These are phyloP conservation scores for Cucumis hystrix DNA, from an alignment of 306 rosid genomes.

Conservation along the genomic window DNA sequence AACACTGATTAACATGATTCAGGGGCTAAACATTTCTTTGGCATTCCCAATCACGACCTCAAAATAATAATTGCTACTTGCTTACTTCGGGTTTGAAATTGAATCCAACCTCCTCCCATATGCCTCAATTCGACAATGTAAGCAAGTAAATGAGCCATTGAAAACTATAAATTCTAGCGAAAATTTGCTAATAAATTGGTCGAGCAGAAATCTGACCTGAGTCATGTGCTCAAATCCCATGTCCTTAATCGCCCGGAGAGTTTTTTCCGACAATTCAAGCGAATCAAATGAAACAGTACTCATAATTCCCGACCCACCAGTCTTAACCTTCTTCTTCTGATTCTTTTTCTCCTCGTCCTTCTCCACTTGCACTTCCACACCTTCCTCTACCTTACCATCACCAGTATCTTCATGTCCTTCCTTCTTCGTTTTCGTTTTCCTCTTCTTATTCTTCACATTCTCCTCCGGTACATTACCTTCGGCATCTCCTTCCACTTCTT, in stretches of 20 bases:
- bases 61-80: too few species aligned
- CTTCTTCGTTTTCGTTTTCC: slow-evolving; percentile 2
- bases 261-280: slow-evolving; percentile 47
- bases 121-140: not conserved
- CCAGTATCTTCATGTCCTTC: not conserved
- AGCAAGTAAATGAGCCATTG: not conserved
- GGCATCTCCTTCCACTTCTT: not conserved
- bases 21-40: not conserved
- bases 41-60: not conserved
- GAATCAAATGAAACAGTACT: slow-evolving; percentile 37
- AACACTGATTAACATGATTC: not conserved
- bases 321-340: slow-evolving; percentile 9
- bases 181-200: not conserved
- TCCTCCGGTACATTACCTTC: not conserved
- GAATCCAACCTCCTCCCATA: not conserved
- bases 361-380: not conserved
- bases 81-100: not conserved
- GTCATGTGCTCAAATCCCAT: slow-evolving; percentile 56
- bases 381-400: not conserved
- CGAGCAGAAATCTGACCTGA: slow-evolving; percentile 27
- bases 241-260: slow-evolving; percentile 41
- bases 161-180: not conserved
- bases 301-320: slow-evolving; percentile 49
- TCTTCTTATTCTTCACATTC: slow-evolving; percentile 5
- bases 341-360: slow-evolving; percentile 8